Evolutionary conservation across 495 filamentous ascomycete species (phyloP), one percentile per base, ranked within the genome.

Genomic region (Copromyces sp.): DNA sequence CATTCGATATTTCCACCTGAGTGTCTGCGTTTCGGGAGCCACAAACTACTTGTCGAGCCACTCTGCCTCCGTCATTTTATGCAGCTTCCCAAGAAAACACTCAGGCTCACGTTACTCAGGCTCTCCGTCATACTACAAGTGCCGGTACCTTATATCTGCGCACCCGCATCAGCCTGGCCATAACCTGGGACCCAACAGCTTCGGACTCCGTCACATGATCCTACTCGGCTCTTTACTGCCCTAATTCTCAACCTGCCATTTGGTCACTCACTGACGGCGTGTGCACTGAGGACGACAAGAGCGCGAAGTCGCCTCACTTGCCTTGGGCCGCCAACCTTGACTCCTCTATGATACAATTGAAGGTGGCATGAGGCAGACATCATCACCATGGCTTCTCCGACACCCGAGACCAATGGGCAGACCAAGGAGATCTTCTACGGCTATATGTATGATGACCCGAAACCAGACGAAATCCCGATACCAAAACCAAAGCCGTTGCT

Each of bases 401-500:
- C 72, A 53, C 39, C 68, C 72, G 73, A 77, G 9, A 65, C 29
- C 32, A 65, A 65, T 65, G 39, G 71, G 3, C 73, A 74, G 29
- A 78, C 78, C 71, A 78, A 73, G 42, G 81, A 80, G 65, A 76
- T 80, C 41, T 93, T 89, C 79, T 98, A 95, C 87, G 94, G 93
- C 17, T 93, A 93, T 74, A 82, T 98, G 74, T 94, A 97, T 82
- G 89, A 93, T 75, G 79, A 86, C 35, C 70, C 76, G 42, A 78
- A 77, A 70, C 75, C 53, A 65, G 53, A 65, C 6, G 53, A 65
- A 35, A 65, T 65, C 53, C 53, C 75, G 24, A 90, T 95, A 78
- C 95, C 94, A 80, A 88, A 87, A 35, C 91, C 94, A 6, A 91
- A 92, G 3, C 88, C 90, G 17, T 75, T 90, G 47, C 86, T 98